Evolutionary conservation across 495 filamentous ascomycete genomes (phyloP), one percentile per base, ranked within the genome.

Genomic region (Penicillium coprophilum): DNA sequence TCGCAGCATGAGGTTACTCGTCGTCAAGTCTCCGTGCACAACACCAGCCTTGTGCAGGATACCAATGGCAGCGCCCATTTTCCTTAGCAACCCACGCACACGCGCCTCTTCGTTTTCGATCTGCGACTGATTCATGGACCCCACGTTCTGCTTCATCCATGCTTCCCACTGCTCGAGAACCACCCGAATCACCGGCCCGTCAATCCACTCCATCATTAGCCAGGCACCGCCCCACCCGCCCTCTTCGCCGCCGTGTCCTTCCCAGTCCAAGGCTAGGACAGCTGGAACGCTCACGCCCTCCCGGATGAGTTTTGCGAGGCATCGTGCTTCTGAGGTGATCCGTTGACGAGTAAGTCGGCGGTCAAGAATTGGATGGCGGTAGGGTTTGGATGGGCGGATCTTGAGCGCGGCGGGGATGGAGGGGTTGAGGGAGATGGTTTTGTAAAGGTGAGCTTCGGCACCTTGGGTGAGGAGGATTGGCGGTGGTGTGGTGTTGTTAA

Each of bases 11-110:
- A 99, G 76, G 75, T 98, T 98, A 74, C 92, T 97, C 55, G 93
- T 98, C 56, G 95, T 98, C 76, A 98, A 74, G 75, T 98, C 94
- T 43, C 94, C 94, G 77, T 98, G 94, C 46, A 95, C 83, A 41
- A 97, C 85, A 15, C 94, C 93, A 19, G 82, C 80, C 48, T 77
- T 80, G 76, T 98, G 94, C 74, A 98, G 74, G 40, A 67, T 78
- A n/a, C 91, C 94, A 17, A 97, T 83, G 6, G 84, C 85, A 13
- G 65, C 55, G 0, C 92, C 94, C 55, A 97, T 85, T 67, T 81
- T 78, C 50, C 74, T 75, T 83, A 97, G 85, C 66, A 95, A 65
- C 21, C 68, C 79, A 32, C 72, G 64, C 56, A 82, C 74, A 58
- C 59, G 75, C 23, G 70, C 67, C n/a, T 76, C 70, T 50, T 74